Evolutionary conservation across 768 basidiomycete species (phyloP).

Genomic region (Hemileccinum impolitum): DNA sequence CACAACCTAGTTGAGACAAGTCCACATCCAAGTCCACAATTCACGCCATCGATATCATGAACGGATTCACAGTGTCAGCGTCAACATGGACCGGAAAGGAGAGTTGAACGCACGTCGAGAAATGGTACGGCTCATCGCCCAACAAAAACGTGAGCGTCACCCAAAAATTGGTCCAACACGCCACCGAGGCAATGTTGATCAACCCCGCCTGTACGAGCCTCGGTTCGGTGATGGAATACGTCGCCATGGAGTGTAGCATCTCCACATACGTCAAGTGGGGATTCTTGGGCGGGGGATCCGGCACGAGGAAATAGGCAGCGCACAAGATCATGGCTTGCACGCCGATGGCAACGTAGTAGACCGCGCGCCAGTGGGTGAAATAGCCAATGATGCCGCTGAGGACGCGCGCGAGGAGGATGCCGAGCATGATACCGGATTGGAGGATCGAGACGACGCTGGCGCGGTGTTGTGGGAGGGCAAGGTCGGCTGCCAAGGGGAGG

Average conservation of each 20-base stretch:
- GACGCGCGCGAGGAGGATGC: slow-evolving; percentile 31
- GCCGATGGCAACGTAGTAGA: slow-evolving; percentile 43
- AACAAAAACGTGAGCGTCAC: slow-evolving; percentile 46
- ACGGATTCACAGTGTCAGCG: not conserved
- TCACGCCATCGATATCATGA: not conserved
- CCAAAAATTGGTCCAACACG: slow-evolving; percentile 36
- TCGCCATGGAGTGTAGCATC: slow-evolving; percentile 38
- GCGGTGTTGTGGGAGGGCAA: slow-evolving; percentile 32
- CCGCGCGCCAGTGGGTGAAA: slow-evolving; percentile 38
- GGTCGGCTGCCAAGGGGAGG: slow-evolving; percentile 45
- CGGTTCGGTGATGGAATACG: slow-evolving; percentile 39
- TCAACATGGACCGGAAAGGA: not conserved
- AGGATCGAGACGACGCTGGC: slow-evolving; percentile 30
- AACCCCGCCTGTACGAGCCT: slow-evolving; percentile 35
- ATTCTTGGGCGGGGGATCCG: slow-evolving; percentile 41
- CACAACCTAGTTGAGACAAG: slow-evolving; percentile 15
- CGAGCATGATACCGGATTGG: slow-evolving; percentile 28
- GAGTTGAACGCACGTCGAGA: slow-evolving; percentile 27
- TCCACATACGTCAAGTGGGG: slow-evolving; percentile 34
- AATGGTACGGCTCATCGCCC: slow-evolving; percentile 38
- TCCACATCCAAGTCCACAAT: too few species aligned
- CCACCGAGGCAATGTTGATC: slow-evolving; percentile 27
- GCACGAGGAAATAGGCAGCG: slow-evolving; percentile 33
- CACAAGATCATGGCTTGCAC: slow-evolving; percentile 28
- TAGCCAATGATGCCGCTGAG: slow-evolving; percentile 40